These are phyloP conservation scores for Vigna mungo DNA, from an alignment of 306 rosid genomes.

Conservation along the genomic window DNA sequence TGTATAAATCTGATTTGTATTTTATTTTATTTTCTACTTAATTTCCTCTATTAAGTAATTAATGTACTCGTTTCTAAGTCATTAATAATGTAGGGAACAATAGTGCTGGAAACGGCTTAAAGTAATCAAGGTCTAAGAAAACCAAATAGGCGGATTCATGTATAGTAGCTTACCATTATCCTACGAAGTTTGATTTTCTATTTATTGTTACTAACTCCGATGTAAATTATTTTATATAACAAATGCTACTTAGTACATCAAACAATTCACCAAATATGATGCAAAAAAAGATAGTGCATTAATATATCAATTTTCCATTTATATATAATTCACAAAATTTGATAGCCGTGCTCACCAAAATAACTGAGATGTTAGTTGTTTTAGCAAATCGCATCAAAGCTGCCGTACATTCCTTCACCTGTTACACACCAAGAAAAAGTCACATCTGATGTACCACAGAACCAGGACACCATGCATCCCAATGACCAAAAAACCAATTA, in stretches of 20 bases:
- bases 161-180: background rate
- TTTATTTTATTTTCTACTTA: no score
- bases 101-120: background rate
- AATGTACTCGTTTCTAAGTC: background rate
- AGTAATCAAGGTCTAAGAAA: background rate
- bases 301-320: conserved; percentile 4
- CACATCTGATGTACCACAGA: conserved; percentile 42
- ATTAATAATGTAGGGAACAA: background rate
- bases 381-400: conserved; percentile 89
- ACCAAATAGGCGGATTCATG: background rate
- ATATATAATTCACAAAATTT: conserved; percentile 6
- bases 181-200: background rate
- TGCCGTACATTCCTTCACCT: conserved; percentile 94
- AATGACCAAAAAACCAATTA: conserved; percentile 23
- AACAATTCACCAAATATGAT: background rate
- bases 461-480: conserved; percentile 28
- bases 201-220: background rate
- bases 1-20: background rate
- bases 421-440: conserved; percentile 44
- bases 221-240: background rate
- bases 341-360: conserved; percentile 67
- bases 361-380: conserved; percentile 74
- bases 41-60: background rate
- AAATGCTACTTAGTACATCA: background rate
- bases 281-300: background rate